Percentiles rank a stretch among this genome's conserved stretches.
phyloP scores from a whole-genome alignment of 257 asterid species.

The Rubia yunnanensis region DNA sequence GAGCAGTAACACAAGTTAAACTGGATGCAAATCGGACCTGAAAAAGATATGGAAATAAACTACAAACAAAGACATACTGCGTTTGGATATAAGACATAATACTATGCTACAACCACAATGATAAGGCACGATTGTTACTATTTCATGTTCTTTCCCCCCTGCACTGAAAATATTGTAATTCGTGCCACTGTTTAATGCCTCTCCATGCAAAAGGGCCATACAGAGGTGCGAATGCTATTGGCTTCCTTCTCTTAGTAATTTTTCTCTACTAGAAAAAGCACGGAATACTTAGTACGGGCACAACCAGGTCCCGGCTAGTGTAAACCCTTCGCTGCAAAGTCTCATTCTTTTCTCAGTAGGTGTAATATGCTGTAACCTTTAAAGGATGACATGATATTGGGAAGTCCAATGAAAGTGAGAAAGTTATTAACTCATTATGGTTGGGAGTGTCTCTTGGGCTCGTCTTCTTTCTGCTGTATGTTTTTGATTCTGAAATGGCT shows the following conservation, averaged over 20 bases:
- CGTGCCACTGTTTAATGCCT: no score
- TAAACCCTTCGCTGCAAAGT: background rate
- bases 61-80: background rate
- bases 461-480: background rate
- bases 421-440: background rate
- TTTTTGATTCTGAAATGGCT: background rate
- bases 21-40: background rate
- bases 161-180: background rate
- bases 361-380: background rate
- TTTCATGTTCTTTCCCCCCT: background rate
- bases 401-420: background rate
- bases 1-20: background rate
- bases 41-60: background rate
- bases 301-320: background rate
- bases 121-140: background rate
- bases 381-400: background rate
- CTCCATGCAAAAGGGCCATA: no score
- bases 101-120: background rate
- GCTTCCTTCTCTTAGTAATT: background rate
- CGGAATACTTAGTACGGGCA: background rate
- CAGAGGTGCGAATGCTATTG: background rate
- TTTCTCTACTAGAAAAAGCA: background rate
- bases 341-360: background rate
- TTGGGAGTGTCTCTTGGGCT: background rate
- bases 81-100: background rate